Evolutionary conservation across 1,139 yeast species (phyloP).

Genomic region (Hemisphaericaspora subhashii): DNA sequence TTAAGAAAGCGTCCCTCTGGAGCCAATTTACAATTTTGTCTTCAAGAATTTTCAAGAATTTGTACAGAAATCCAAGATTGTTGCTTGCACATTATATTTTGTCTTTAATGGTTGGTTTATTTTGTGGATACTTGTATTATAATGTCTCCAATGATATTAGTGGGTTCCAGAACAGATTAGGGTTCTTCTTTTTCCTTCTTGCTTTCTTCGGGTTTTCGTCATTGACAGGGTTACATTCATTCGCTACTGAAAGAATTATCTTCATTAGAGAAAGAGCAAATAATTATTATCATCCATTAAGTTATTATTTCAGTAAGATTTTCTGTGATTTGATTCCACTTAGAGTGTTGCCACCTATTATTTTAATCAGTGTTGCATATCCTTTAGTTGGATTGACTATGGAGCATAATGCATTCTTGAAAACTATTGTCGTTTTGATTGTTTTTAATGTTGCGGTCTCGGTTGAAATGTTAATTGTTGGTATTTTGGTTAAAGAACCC

Average conservation of each 20-base stretch:
- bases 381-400: conserved; percentile 88
- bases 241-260: conserved; percentile 82
- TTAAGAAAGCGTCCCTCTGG: conserved; percentile 53
- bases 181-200: conserved; percentile 83
- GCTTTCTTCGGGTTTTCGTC: conserved; percentile 94
- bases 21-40: conserved; percentile 71
- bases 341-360: conserved; percentile 84
- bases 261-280: conserved; percentile 92
- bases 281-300: conserved; percentile 83
- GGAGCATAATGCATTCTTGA: conserved; percentile 75
- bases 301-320: conserved; percentile 83
- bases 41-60: conserved; percentile 85
- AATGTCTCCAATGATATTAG: conserved; percentile 83
- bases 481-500: conserved; percentile 83
- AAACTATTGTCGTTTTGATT: conserved; percentile 67
- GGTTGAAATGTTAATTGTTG: conserved; percentile 80
- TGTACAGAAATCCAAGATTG: conserved; percentile 87
- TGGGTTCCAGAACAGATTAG: conserved; percentile 94
- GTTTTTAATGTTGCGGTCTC: conserved; percentile 87
- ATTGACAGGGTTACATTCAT: conserved; percentile 85
- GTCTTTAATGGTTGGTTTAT: conserved; percentile 72
- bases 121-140: conserved; percentile 85
- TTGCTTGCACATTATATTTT: conserved; percentile 79
- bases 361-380: conserved; percentile 81
- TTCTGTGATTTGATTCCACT: conserved; percentile 88